Percentiles rank a stretch among this genome's conserved stretches.
phyloP scores from a whole-genome alignment of 2,329 filamentous ascomycete genomes.

The Talaromyces sp. region DNA sequence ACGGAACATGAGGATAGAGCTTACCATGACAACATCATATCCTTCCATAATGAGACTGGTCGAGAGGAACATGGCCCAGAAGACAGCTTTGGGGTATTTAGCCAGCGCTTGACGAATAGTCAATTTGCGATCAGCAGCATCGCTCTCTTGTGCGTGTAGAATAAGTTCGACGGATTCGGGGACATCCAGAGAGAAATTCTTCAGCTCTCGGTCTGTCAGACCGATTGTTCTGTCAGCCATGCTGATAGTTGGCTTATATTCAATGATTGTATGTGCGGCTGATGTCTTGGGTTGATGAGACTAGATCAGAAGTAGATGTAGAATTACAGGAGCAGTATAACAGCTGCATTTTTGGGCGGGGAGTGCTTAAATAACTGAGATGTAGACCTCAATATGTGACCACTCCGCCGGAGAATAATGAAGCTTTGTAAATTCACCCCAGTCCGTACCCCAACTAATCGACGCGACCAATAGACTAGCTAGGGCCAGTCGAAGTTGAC shows the following conservation, averaged over 20 bases:
- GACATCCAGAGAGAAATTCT: slow-evolving; percentile 13
- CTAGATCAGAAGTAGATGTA: neutral
- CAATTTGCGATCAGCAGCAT: slow-evolving; percentile 16
- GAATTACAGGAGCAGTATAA: neutral
- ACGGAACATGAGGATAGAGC: neutral
- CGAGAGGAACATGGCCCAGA: slow-evolving; percentile 17
- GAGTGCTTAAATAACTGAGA: slow-evolving; percentile 5
- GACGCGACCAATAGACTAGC: neutral
- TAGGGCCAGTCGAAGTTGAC: neutral
- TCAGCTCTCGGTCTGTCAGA: slow-evolving; percentile 13
- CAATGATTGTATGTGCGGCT: neutral
- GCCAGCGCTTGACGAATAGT: slow-evolving; percentile 13
- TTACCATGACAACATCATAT: slow-evolving; percentile 15
- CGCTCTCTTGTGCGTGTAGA: slow-evolving; percentile 15
- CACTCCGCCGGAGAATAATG: slow-evolving; percentile 3
- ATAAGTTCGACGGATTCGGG: slow-evolving; percentile 13
- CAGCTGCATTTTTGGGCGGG: neutral
- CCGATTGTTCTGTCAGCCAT: slow-evolving; percentile 7
- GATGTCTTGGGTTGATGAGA: too few species aligned
- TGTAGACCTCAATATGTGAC: neutral
- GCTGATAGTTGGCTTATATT: neutral
- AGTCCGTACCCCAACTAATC: neutral
- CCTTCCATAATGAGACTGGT: slow-evolving; percentile 18
- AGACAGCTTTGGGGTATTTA: slow-evolving; percentile 16
- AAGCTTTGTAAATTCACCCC: neutral